A percentile compares a stretch with the other conserved stretches of the same genome.
phyloP scores from a whole-genome alignment of 306 rosid species.

The Glycyrrhiza uralensis region DNA sequence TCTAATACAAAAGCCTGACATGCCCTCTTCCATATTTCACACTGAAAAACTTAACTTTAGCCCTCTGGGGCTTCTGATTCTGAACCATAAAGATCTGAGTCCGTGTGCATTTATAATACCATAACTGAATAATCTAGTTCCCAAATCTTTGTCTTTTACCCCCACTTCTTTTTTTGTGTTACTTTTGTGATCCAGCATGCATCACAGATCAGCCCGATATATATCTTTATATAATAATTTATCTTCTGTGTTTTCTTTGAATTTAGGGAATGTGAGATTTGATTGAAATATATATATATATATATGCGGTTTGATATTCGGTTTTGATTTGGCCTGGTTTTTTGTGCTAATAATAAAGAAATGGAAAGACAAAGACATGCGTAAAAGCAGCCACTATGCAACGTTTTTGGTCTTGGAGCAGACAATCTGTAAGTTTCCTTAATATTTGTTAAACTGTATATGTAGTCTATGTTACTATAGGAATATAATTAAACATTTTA shows the following conservation, averaged over 20 bases:
- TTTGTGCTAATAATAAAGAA: constrained; percentile 50
- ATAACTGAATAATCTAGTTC: constrained; percentile 9
- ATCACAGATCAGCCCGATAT: not conserved
- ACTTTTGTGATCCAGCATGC: constrained; percentile 15
- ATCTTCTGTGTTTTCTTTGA: constrained; percentile 37
- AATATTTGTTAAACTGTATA: constrained; percentile 9
- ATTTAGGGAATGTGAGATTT: constrained; percentile 60
- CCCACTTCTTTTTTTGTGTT: constrained; percentile 7
- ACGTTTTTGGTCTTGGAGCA: constrained; percentile 63
- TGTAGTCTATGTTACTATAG: not conserved
- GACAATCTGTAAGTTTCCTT: constrained; percentile 52
- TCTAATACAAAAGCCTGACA: constrained; percentile 68
- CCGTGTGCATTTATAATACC: constrained; percentile 65
- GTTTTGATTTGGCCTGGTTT: constrained; percentile 38
- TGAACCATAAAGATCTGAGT: constrained; percentile 47
- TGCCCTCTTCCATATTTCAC: constrained; percentile 55
- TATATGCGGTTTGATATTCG: constrained; percentile 51
- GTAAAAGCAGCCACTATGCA: constrained; percentile 72
- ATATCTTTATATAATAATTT: constrained; percentile 37
- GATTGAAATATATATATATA: constrained; percentile 31
- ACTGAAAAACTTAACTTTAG: constrained; percentile 29
- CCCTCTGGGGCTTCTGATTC: no score
- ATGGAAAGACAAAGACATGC: constrained; percentile 57
- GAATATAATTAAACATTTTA: not conserved
- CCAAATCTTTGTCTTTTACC: not conserved